phyloP scores from a whole-genome alignment of 176 grass and related monocot species.

The Saccharum officinarum region DNA sequence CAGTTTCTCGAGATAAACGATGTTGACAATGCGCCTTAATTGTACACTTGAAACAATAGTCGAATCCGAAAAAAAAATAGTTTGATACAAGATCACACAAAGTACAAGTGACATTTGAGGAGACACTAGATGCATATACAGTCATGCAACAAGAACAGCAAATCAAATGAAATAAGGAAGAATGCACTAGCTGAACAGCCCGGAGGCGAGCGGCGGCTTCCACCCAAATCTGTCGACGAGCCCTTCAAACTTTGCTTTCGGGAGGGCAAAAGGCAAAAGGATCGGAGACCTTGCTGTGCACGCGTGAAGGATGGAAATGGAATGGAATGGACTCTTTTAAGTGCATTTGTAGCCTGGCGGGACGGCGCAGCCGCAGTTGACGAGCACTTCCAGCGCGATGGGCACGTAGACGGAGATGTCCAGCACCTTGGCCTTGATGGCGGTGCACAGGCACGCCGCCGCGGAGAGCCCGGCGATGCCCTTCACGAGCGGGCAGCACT shows the following conservation, averaged over 20 bases:
- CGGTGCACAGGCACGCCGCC: conserved; percentile 67
- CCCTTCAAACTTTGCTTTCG: conserved; percentile 3
- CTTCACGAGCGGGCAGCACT: conserved; percentile 56
- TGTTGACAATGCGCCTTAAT: neutral
- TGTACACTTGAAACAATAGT: neutral
- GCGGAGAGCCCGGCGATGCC: conserved; percentile 47
- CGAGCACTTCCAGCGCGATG: conserved; percentile 52
- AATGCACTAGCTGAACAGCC: conserved; percentile 31
- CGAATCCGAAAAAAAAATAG: neutral
- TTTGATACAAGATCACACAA: conserved; percentile 15
- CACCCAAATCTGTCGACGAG: conserved; percentile 12
- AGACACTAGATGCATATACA: conserved; percentile 33
- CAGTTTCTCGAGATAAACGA: neutral
- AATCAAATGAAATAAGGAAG: conserved; percentile 2
- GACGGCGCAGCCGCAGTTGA: conserved; percentile 60
- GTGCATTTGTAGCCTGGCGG: conserved; percentile 66
- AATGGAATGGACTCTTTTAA: too few species aligned
- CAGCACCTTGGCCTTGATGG: conserved; percentile 68
- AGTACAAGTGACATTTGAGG: neutral
- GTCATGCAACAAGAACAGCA: conserved; percentile 36
- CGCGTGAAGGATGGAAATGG: too few species aligned
- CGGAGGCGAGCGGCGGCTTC: conserved; percentile 41
- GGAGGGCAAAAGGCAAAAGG: too few species aligned
- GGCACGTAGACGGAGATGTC: conserved; percentile 51
- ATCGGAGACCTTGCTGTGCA: too few species aligned